Percentiles rank a stretch among this genome's conserved stretches.
Conservation (phyloP, 106 monocot genomes). For the Phalaenopsis aphrodite region DNA sequence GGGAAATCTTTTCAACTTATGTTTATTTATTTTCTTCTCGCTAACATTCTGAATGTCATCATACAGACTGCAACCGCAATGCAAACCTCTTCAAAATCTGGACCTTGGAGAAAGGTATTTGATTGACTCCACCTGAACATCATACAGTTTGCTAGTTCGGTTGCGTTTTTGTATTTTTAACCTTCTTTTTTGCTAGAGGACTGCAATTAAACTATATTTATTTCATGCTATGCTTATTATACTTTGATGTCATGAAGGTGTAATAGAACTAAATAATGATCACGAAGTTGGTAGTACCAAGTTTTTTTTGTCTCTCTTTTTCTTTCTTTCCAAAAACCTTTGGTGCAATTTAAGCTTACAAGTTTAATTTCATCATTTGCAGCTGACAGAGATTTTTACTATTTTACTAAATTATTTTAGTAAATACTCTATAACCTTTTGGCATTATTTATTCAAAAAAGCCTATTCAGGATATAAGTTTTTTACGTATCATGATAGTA, state of each 20-base stretch:
- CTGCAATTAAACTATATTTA: background rate
- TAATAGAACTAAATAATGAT: background rate
- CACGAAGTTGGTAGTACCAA: background rate
- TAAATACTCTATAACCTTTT: background rate
- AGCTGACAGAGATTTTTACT: background rate
- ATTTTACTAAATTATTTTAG: background rate
- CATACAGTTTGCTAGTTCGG: background rate
- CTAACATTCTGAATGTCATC: constrained; percentile 3
- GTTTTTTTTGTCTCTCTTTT: background rate
- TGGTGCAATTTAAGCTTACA: background rate
- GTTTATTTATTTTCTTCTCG: background rate
- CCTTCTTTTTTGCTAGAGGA: background rate
- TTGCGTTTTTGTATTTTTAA: background rate
- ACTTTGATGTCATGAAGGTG: background rate
- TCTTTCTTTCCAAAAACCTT: no score
- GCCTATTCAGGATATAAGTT: background rate
- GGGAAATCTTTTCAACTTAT: background rate
- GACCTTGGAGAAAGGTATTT: constrained; percentile 51
- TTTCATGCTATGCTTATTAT: background rate
- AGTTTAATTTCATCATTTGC: background rate
- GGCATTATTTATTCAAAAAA: background rate
- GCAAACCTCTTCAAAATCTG: constrained; percentile 50
- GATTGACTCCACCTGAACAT: background rate
- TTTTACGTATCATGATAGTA: background rate
- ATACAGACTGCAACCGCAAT: constrained; percentile 29